Evolutionary conservation across 176 grass and related monocot genomes (phyloP), one percentile per base, ranked within the genome.

Genomic region (Microstegium vimineum): DNA sequence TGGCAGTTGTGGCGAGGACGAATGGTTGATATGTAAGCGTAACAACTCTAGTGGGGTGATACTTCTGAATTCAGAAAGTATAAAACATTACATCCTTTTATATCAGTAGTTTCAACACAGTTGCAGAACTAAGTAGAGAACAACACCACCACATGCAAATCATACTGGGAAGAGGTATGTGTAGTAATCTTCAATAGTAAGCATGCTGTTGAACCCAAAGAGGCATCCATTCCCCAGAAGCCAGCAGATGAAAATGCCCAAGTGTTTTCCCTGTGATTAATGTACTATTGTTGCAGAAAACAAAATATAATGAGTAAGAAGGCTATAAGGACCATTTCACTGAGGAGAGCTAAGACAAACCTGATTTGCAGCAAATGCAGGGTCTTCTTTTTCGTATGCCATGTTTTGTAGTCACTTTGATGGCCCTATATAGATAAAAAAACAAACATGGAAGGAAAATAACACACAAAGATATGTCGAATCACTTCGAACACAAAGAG

Each of bases 101-200:
- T 43, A 17, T 62, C 40, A 76, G 17, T 33, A 62, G 16, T 70
- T 27, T 32, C 16, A 6, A 16, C 14, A 26, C 14, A 71, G 4
- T 25, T 31, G 46, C 1, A 45, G 1, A 76, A 41, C 16, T 30
- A 73, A 56, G 82, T 16, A 27, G 33, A 69, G 16, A 70, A 57
- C 41, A 41, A 40, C 12, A 80, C 2, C 49, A 64, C 9, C 20
- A 14, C 14, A 34, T 22, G 34, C 20, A 66, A 17, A 37, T 87
- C 84, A 17, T 91, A 91, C 89, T 3, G 86, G 92, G 76, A 94
- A 94, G 40, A 94, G 86, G 67, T 89, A 87, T 10, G 20, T 61
- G 77, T 89, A 94, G 75, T 89, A 94, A 89, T 94, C 92, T 89
- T 91, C 80, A 65, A 89, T 91, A 4, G 87, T 94, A 68, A 94